phyloP scores from a whole-genome alignment of 345 rosid species.

The Punica granatum region DNA sequence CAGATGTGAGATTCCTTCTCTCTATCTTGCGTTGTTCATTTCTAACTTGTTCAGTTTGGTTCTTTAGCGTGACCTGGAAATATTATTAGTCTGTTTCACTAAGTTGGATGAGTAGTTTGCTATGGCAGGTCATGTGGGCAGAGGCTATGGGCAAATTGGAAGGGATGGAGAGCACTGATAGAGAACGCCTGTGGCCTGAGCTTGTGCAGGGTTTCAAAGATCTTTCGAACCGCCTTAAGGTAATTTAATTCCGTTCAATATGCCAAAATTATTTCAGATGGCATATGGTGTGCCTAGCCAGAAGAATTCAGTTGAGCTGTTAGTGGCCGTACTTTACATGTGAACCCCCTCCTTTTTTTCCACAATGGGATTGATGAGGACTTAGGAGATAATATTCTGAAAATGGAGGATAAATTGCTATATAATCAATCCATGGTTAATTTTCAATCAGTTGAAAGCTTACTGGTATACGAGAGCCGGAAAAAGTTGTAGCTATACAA shows the following conservation, averaged over 20 bases:
- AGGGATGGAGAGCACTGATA: conserved; percentile 84
- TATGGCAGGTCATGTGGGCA: conserved; percentile 89
- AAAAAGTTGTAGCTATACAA: background rate
- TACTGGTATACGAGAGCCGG: background rate
- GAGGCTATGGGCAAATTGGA: conserved; percentile 93
- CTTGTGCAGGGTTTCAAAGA: conserved; percentile 95
- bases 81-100: conserved; percentile 7
- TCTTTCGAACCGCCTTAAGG: conserved; percentile 88
- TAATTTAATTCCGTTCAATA: conserved; percentile 12
- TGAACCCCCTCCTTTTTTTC: background rate
- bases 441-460: background rate
- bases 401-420: background rate
- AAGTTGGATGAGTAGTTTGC: conserved; percentile 35
- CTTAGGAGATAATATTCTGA: background rate
- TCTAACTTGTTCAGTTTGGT: background rate
- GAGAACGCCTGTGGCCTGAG: conserved; percentile 98
- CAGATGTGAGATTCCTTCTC: conserved; percentile 61
- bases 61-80: conserved; percentile 1
- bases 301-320: background rate
- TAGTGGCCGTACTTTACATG: background rate
- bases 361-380: background rate
- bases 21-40: background rate
- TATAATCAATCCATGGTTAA: background rate
- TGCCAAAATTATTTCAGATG: background rate
- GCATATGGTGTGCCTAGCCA: background rate